Base-by-base conservation (phyloP, 495 filamentous ascomycete genomes). In the Neurospora sp. region DNA sequence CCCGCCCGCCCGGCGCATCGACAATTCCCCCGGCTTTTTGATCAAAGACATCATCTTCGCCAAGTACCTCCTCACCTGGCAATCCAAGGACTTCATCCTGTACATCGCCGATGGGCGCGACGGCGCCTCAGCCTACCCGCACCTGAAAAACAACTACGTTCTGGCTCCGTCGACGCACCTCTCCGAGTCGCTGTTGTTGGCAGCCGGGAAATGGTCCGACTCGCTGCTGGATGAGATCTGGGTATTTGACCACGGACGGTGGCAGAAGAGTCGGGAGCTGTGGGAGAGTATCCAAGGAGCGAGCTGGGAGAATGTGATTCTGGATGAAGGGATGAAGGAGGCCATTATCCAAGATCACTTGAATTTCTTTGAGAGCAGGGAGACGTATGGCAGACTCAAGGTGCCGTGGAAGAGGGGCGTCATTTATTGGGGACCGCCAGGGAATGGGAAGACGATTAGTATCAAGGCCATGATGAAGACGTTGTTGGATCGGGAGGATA, bases 391-490 rank as follows among this genome's bases (percentile, higher is more conserved):
- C 6, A 75, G 83, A n/a, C 82, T 91, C 21, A 85, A 86, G 70
- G 89, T 92, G 11, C 89, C 90, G 17, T 84, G 79, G 78, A 81
- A 85, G 79, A 78, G 87, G 59, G 86, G 86, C 1, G 78, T 90
- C 45, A 89, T 90, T 70, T 89, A 88, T 79, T 83, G 89, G 73
- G 88, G 88, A 0, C 88, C 87, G 11, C 88, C 87, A 0, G 88
- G 88, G 0, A 91, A 91, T 74, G 90, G 90, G 4, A 92, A 92
- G 81, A 91, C 90, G n/a, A 88, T 91, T 75, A 86, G 84, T 37
- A 89, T 91, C 82, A 91, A 91, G 81, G 90, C 90, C 21, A 83
- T 88, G 45, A 91, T 91, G 88, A 84, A 87, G 74, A 85, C 83
- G 39, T 79, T 90, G n/a, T 83, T 84, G 5, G 77, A 80, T 17